Conservation (phyloP, 2,329 filamentous ascomycete species). For the Spiromastix sp. region DNA sequence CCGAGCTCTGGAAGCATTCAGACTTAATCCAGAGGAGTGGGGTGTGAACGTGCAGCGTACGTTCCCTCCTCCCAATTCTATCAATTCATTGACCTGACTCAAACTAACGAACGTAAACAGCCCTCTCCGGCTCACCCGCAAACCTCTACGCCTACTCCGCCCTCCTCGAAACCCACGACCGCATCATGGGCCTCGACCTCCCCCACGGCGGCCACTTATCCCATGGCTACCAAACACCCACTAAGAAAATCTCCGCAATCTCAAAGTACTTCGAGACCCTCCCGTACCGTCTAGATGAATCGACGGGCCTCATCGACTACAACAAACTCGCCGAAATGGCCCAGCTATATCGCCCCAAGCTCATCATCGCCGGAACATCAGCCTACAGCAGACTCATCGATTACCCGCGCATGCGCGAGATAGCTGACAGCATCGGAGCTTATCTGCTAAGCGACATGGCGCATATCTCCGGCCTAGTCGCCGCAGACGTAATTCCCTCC, state of each 20-base stretch:
- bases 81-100: not conserved
- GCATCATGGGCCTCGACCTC: slow-evolving; percentile 92
- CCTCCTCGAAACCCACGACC: slow-evolving; percentile 88
- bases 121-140: slow-evolving; percentile 67
- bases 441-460: slow-evolving; percentile 98
- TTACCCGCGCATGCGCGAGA: slow-evolving; percentile 91
- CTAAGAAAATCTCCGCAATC: slow-evolving; percentile 92
- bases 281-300: slow-evolving; percentile 70
- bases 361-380: slow-evolving; percentile 91
- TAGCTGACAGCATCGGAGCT: slow-evolving; percentile 84
- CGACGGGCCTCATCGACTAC: slow-evolving; percentile 94
- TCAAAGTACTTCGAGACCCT: slow-evolving; percentile 99
- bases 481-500: slow-evolving; percentile 83
- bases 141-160: slow-evolving; percentile 85
- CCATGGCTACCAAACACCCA: slow-evolving; percentile 94
- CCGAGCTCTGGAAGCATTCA: slow-evolving; percentile 79
- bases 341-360: slow-evolving; percentile 85
- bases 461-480: slow-evolving; percentile 93
- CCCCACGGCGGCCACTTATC: slow-evolving; percentile 90
- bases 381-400: slow-evolving; percentile 98
- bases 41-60: slow-evolving; percentile 89
- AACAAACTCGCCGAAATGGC: slow-evolving; percentile 84
- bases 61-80: slow-evolving; percentile 23
- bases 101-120: slow-evolving; percentile 31
- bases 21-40: slow-evolving; percentile 76